Evolutionary conservation across 129 eudicot genomes (phyloP).

Genomic region (Dittrichia graveolens): DNA sequence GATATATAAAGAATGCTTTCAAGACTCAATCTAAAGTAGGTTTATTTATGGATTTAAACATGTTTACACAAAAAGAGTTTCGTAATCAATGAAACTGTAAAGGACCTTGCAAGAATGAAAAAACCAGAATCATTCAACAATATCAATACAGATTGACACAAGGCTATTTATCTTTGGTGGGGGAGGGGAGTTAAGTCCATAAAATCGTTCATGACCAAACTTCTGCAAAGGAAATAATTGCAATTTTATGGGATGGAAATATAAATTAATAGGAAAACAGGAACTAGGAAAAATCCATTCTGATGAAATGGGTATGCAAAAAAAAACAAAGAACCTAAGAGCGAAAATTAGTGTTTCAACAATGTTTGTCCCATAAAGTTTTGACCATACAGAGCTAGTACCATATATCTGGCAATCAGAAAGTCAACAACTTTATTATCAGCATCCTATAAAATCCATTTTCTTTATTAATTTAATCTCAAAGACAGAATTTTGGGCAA

Average conservation of each 20-base stretch:
- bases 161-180: not conserved
- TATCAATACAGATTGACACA: not conserved
- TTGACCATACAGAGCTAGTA: slow-evolving; percentile 24
- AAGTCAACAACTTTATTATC: slow-evolving; percentile 32
- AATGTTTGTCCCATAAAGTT: slow-evolving; percentile 26
- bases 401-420: slow-evolving; percentile 19
- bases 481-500: not conserved
- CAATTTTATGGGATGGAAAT: not conserved
- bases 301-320: slow-evolving; percentile 11
- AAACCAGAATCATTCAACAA: slow-evolving; percentile 9
- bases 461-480: slow-evolving; percentile 10
- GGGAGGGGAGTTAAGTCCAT: too few relatives aligned
- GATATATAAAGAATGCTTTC: slow-evolving; percentile 24
- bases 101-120: not conserved
- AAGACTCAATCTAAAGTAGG: slow-evolving; percentile 15
- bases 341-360: slow-evolving; percentile 2
- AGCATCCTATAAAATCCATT: slow-evolving; percentile 25
- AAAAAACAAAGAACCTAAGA: slow-evolving; percentile 9
- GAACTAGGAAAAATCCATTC: not conserved
- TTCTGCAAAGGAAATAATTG: not conserved
- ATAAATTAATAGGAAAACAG: too few relatives aligned
- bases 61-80: not conserved
- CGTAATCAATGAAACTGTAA: not conserved
- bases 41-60: slow-evolving; percentile 1
- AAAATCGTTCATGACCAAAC: not conserved